Conservation (phyloP, 2,329 filamentous ascomycete species). For the Epicoccum nigrum region DNA sequence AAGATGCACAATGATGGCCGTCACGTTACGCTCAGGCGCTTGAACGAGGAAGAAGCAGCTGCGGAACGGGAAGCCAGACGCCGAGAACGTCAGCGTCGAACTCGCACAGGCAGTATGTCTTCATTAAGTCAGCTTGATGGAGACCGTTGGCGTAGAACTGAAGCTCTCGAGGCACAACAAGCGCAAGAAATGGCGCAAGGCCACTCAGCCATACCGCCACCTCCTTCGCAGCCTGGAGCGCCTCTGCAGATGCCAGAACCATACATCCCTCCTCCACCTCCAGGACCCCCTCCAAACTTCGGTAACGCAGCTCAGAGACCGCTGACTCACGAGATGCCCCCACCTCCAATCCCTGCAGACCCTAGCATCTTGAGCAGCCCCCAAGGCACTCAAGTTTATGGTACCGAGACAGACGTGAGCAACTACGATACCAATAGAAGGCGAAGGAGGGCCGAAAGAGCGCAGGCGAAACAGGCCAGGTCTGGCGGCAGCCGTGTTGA, state of each 20-base stretch:
- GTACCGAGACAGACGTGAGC: conserved; percentile 48
- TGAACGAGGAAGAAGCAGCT: conserved; percentile 67
- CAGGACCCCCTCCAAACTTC: conserved; percentile 37
- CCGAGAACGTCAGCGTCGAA: conserved; percentile 51
- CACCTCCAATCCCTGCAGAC: conserved; percentile 43
- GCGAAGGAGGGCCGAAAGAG: conserved; percentile 47
- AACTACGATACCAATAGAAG: conserved; percentile 49
- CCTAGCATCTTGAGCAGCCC: conserved; percentile 46
- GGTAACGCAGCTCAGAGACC: conserved; percentile 7
- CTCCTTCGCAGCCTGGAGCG: conserved; percentile 29
- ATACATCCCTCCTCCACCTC: conserved; percentile 38
- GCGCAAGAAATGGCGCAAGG: conserved; percentile 39
- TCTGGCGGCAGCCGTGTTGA: conserved; percentile 48
- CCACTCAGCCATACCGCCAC: conserved; percentile 14
- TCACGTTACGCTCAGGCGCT: conserved; percentile 65
- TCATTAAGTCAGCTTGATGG: conserved; percentile 45
- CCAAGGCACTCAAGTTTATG: conserved; percentile 42
- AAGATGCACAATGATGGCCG: conserved; percentile 69
- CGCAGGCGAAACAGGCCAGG: conserved; percentile 46
- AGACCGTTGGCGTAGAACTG: conserved; percentile 49
- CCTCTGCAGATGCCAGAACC: conserved; percentile 40
- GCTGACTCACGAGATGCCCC: conserved; percentile 31
- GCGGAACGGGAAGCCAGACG: conserved; percentile 63
- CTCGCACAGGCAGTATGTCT: conserved; percentile 49
- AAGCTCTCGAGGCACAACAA: conserved; percentile 45